These are phyloP conservation scores for Coprinellus micaceus DNA, from an alignment of 768 basidiomycete genomes.

Conservation along the genomic window DNA sequence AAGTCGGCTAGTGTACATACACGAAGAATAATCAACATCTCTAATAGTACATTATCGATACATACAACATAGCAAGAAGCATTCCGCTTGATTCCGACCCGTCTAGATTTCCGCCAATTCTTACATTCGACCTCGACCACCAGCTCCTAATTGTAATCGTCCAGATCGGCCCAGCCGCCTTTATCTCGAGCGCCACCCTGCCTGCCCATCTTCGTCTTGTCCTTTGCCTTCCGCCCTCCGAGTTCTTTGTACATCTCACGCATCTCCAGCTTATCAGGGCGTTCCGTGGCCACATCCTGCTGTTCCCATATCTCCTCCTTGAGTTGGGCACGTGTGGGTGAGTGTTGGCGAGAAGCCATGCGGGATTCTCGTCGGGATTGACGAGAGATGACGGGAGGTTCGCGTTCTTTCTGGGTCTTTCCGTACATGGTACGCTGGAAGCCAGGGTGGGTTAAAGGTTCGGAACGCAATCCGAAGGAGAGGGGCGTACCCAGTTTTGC, in stretches of 20 bases:
- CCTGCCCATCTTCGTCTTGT: conserved; percentile 70
- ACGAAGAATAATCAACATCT: no score
- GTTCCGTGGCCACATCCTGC: conserved; percentile 47
- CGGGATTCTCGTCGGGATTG: conserved; percentile 31
- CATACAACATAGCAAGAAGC: background rate
- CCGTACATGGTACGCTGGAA: conserved; percentile 51
- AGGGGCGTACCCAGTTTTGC: conserved; percentile 73
- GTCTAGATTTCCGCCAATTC: no score
- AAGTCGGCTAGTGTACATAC: no score
- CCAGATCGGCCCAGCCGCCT: conserved; percentile 63
- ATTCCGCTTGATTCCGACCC: no score
- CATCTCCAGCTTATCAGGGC: conserved; percentile 80
- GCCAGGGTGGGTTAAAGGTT: conserved; percentile 9
- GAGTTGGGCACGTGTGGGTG: conserved; percentile 67
- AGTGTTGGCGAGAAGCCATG: no score
- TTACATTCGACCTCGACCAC: no score
- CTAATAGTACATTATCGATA: no score
- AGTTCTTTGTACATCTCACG: conserved; percentile 89
- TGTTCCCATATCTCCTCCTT: conserved; percentile 73
- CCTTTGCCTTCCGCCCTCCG: conserved; percentile 75
- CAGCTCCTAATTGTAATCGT: conserved; percentile 9
- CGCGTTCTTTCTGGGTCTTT: conserved; percentile 39
- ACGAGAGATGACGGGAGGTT: conserved; percentile 35
- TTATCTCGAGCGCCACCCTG: conserved; percentile 63
- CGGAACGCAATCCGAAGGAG: conserved; percentile 2